Evolutionary conservation across 768 basidiomycete genomes (phyloP), one percentile per base, ranked within the genome.

Genomic region (Boletus sp.): DNA sequence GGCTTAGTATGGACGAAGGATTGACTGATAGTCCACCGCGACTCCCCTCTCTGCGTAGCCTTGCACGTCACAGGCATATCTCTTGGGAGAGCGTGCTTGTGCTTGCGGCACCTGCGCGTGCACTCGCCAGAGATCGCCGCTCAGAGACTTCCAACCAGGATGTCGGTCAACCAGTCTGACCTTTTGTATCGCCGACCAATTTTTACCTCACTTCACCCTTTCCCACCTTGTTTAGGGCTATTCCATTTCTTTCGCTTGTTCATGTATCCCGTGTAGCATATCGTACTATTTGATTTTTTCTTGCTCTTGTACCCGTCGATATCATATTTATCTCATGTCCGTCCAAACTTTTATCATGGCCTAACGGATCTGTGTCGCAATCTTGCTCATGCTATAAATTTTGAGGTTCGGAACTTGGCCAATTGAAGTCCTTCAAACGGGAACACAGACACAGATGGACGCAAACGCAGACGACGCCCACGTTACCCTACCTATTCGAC

Each of bases 401-500:
- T 24, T 24, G 24, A 24, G 24, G 24, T 24, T 24, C 24, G 24
- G 24, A 24, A 24, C 1, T n/a, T n/a, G 24, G 24, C 24, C 24
- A 24, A 24, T 2, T 24, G 24, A 24, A 24, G 24, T 2, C 24
- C 1, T 24, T 24, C 20, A 17, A 5, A 1, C 28, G 1, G 7
- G 15, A 32, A 1, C 35, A 1, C 18, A 30, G 10, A 10, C 14
- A 8, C 20, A 35, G 3, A 50, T n/a, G 2, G 14, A 35, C 24
- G 24, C 47, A 52, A 11, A 40, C 24, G 12, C 18, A 47, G 28
- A 73, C 62, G 3, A 65, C 60, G 4, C 29, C 11, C 0, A 52
- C 49, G 0, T 79, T 80, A 11, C 71, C 78, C 3, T 90, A 80
- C 64, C 92, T 90, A 0, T 73, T 70, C 5, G 76, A 80, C 30